Evolutionary conservation across 306 rosid species (phyloP), one percentile per base, ranked within the genome.

Genomic region (Cicer pinnatifidum): DNA sequence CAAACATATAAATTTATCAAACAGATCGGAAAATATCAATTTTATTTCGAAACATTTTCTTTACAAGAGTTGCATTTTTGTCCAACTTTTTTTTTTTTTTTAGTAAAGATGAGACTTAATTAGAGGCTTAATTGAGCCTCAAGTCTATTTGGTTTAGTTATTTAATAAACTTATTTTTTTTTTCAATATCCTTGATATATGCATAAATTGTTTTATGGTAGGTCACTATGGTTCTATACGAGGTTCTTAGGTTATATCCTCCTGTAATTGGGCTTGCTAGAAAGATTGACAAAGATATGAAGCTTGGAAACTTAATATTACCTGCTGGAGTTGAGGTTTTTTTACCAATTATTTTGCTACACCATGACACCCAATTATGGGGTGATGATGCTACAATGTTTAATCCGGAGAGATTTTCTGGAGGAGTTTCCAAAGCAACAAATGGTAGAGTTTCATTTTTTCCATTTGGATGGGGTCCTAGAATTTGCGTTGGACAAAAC

Each of bases 241-340:
- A 90, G 73, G 91, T 82, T 72, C 77, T 88, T 5, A 84, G 92
- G 65, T 41, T 90, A 73, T 90, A 90, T 12, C 84, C 91, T 1
- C 75, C 91, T 0, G 48, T 8, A 6, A 0, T 17, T 11, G 1
- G 12, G 16, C 9, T 83, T 3, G 0, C 1, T 16, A 66, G 86
- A 72, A 5, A 8, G 0, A 53, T 64, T 72, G 1, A 15, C 0
- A 78, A 76, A 15, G 75, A 88, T 45, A 54, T 73, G 58, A 81
- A 69, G 33, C 73, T 90, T 35, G 88, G 87, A 11, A 62, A 75
- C 3, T 4, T 86, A n/a, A 52, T 37, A 57, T 9, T 84, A 51
- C 88, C 92, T 0, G 75, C 70, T 0, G 92, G 86, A 67, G 86
- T 86, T 23, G 3, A 53, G 1, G 0, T 86, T 23, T 50, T 15